Base-by-base conservation (phyloP, 1,284 basidiomycete species). In the Erythrobasidium hasegawianum region DNA sequence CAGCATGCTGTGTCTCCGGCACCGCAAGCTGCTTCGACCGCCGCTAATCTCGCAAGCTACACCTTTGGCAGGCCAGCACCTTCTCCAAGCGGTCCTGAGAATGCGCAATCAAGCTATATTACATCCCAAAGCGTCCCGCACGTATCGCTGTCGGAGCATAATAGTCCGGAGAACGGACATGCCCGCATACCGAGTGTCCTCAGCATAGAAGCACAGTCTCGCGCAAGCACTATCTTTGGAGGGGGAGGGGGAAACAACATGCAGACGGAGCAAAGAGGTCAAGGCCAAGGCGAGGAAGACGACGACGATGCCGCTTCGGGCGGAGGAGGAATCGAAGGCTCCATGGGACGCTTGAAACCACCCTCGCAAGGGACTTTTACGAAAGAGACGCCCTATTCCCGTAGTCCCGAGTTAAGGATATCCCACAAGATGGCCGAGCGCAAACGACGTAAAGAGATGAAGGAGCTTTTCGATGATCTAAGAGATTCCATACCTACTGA, bases 381-480 rank as follows among this genome's bases (percentile, higher is more conserved):
- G 18, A 56, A 39, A 38, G 61, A 57, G 18, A 57, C 89, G 13
- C 90, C 91, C 3, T 97, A 96, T 78, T 93, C 92, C 60, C 87
- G 93, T 68, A 92, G 89, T 0, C 93, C 93, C 2, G 93, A 97
- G 77, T 81, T 97, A 49, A 85, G 92, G 59, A 85, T 96, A 49
- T 92, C 89, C 13, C 93, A 97, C 79, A 96, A 96, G 76, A 83
- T 96, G 20, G 93, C 93, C 1, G 93, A 97, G 79, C 81, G 93
- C 69, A 96, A 97, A 78, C 81, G 93, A 71, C 83, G 93, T 76
- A 95, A 93, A 80, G 93, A 97, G 79, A 97, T 97, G 93, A 94
- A 94, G 76, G 92, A 96, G 68, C 78, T 97, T 55, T 97, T 96
- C 75, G 93, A 97, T 73, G 93, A 97, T 77, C 80, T 97, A 68